Percentiles rank a stretch among this genome's conserved stretches.
Conservation (phyloP, 208 protist genomes). For the Balamuthia mandrillaris region DNA sequence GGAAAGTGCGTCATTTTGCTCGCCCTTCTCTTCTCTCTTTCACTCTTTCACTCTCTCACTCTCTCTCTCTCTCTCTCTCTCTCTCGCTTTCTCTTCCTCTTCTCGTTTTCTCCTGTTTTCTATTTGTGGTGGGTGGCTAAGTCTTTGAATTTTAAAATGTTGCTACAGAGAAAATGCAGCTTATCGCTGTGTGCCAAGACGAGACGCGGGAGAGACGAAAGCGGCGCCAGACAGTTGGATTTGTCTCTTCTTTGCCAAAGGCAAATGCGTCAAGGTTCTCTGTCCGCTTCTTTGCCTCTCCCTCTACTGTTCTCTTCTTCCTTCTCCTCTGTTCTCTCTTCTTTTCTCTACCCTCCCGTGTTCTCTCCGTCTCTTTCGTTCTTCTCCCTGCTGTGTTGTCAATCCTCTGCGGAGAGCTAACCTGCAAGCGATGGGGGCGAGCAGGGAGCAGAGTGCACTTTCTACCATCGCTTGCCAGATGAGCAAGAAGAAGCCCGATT, state of each 20-base stretch:
- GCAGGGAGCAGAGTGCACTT: slow-evolving; percentile 60
- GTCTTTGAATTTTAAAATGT: too few species aligned
- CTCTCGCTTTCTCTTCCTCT: too few species aligned
- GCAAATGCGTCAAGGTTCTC: background rate
- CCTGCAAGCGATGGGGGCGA: background rate
- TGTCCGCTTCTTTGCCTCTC: background rate
- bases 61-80: too few species aligned
- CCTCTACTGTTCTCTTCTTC: too few species aligned
- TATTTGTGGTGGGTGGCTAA: too few species aligned
- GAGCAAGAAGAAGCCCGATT: slow-evolving; percentile 52
- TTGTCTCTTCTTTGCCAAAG: background rate
- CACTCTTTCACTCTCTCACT: too few species aligned
- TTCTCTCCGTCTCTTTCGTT: slow-evolving; percentile 33
- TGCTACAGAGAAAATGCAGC: background rate
- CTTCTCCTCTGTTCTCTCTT: background rate
- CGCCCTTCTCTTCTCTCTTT: too few species aligned
- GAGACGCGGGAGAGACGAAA: background rate
- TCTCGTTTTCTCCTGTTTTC: too few species aligned
- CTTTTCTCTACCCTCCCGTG: slow-evolving; percentile 13
- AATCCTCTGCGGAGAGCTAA: background rate
- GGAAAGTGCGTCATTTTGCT: too few species aligned
- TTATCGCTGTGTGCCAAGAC: background rate
- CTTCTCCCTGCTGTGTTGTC: background rate
- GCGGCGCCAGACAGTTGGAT: background rate
- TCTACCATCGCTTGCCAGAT: slow-evolving; percentile 50